Evolutionary conservation across 2,329 filamentous ascomycete species (phyloP), one percentile per base, ranked within the genome.

Genomic region (Colletotrichum tofieldiae): DNA sequence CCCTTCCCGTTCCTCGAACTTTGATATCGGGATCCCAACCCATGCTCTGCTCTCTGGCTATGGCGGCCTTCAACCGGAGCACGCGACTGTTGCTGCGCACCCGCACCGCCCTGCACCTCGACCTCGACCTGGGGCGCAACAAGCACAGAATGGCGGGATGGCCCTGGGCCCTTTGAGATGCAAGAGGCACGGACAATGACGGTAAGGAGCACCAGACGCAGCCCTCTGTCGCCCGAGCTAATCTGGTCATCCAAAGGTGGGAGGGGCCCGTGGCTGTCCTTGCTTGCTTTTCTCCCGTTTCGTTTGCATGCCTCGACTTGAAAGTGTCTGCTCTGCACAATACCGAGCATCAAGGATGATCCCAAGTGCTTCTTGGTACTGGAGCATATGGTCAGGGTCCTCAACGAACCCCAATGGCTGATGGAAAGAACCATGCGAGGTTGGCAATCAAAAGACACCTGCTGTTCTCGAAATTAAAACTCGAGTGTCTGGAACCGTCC

Each of bases 161-260:
- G 6, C 29, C 29, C 29, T 32, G 4, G 29, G 29, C 6, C 29
- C 29, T 32, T 32, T 4, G 29, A 32, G 29, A 32, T 45, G 23
- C 49, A n/a, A 37, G 14, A 23, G 37, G 67, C 67, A 70, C 67
- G 54, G 61, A 65, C 67, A 60, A 23, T 65, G 61, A 70, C 67
- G 67, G 61, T 54, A 61, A 65, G 54, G 32, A 60, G 54, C 60
- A 52, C 32, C 60, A 52, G 41, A 18, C 29, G 66, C 59, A 52
- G 56, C 41, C 43, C 51, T 23, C 51, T 41, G 29, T 62, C 16
- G 59, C 45, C 59, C 43, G 65, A 37, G 23, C 23, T 18, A 7
- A 41, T 16, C 35, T 56, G 54, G 47, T 6, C 29, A 43, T 23
- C n/a, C 32, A 51, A 20, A 37, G 52, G 32, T 16, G 35, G 20